Base-by-base conservation (phyloP, 2,329 filamentous ascomycete species). In the Corinectria fuckeliana region DNA sequence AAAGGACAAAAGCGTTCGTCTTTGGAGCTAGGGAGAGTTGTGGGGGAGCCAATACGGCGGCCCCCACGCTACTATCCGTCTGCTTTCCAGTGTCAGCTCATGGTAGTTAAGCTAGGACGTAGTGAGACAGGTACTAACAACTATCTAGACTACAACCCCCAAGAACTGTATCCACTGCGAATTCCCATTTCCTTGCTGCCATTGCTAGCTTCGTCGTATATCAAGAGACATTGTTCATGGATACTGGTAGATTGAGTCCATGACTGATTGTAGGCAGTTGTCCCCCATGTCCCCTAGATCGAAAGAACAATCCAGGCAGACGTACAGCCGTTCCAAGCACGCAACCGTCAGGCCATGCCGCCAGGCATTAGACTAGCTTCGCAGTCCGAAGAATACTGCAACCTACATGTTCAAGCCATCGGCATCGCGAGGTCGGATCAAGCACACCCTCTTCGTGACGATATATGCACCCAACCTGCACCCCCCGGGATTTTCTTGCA, bases 301-400 rank as follows among this genome's bases (percentile, higher is more conserved):
- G n/a, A 18, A 10, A 26, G 26, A 3, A 14, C 13, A 16, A 45
- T 20, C 26, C 14, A 44, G 42, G 25, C 42, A 28, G 23, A 28
- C 23, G 28, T n/a, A 9, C 14, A 26, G 18, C 44, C 16, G 20
- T 30, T 21, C 36, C 42, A 36, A 36, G 45, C 50, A 53, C 45
- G 44, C 44, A 48, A 49, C 18, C 18, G 52, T 58, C 56, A 58
- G 56, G 42, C 56, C 56, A 58, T 18, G 13, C 38, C 44, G 28
- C 50, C n/a, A 32, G 20, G 34, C 42, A 42, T 58, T 49, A 26
- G 30, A 11, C 30, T 32, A 36, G 42, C 49, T 42, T 34, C 16
- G 28, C 38, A 44, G n/a, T n/a, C n/a, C n/a, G n/a, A n/a, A n/a
- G n/a, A n/a, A 16, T 20, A 26, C 42, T 36, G 32, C 32, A 36